Evolutionary conservation across 2,329 filamentous ascomycete genomes (phyloP).

Genomic region (Cordyceps sp.): DNA sequence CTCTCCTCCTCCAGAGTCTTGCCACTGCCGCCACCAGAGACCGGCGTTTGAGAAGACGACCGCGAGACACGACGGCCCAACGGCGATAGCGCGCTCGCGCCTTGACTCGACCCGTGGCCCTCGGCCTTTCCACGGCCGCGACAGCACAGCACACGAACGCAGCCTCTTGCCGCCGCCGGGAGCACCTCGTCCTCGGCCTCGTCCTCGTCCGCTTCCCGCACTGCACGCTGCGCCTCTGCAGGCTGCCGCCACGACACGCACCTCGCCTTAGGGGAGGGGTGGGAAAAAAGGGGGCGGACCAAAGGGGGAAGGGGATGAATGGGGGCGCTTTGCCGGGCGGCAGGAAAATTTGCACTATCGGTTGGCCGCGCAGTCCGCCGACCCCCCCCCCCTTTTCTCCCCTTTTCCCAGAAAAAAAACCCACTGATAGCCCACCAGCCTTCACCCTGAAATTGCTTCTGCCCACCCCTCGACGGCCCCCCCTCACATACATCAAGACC

Average conservation of each 20-base stretch:
- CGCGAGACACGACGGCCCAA: no score
- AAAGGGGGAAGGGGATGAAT: conserved; percentile 1
- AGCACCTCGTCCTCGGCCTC: no score
- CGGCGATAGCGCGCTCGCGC: no score
- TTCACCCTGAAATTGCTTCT: conserved; percentile 9
- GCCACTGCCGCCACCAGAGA: no score
- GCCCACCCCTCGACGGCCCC: conserved; percentile 6
- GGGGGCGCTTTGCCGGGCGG: conserved; percentile 1
- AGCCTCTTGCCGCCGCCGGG: no score
- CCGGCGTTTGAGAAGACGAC: no score
- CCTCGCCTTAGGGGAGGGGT: background rate
- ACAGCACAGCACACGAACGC: no score
- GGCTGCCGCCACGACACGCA: conserved; percentile 1
- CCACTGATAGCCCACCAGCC: conserved; percentile 5
- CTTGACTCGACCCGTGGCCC: no score
- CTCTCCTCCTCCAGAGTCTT: no score
- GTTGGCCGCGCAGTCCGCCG: conserved; percentile 7
- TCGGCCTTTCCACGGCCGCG: no score
- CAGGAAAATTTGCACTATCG: conserved; percentile 6
- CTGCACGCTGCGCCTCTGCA: conserved; percentile 1
- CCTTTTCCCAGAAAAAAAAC: conserved; percentile 5
- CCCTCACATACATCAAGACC: conserved; percentile 5
- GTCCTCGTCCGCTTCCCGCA: background rate
- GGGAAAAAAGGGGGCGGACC: background rate
- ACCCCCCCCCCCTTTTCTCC: conserved; percentile 1